Base-by-base conservation (phyloP, 148 eudicot genomes). In the Polygonum aviculare region DNA sequence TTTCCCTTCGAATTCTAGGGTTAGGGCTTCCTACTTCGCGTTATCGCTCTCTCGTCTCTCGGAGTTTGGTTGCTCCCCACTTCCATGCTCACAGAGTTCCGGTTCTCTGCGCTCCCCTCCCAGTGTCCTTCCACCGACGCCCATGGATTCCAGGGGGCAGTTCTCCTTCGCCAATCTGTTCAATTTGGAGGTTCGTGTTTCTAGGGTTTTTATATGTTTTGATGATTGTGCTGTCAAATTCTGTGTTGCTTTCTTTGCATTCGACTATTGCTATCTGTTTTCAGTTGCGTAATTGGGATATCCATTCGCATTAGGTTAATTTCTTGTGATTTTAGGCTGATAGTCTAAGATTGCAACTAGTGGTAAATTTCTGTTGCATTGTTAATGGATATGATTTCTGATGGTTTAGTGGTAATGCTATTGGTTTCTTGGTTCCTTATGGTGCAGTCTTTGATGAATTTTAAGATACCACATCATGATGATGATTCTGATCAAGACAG, bases 401-500 rank as follows among this genome's bases (percentile, higher is more conserved):
- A 65, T 67, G 74, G 35, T 80, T 19, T 15, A 9, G 60, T 69
- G 75, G 76, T 55, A 48, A 33, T 51, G 72, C 73, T 31, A 26
- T 35, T 55, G n/a, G 33, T 62, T 41, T 83, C 44, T 18, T 62
- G 71, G 18, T 62, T 5, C 51, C 39, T 22, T 26, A 67, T 78
- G 51, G 35, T 85, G 86, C 86, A 94, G 98, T 82, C 98, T 74
- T 86, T 94, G 97, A 87, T 88, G 92, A 94, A 90, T 78, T 94
- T 90, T 81, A 90, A 80, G 83, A 76, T 94, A 82, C 98, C 98
- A 59, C 87, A 80, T 39, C 88, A 88, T 75, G 96, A 85, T 74
- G 93, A 94, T 52, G 97, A 86, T 82, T 90, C 86, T 78, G 97
- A 92, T 85, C 86, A 85, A 87, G 84, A 87, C 80, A 93, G 90